A percentile compares a stretch with the other conserved stretches of the same genome.
Conservation (phyloP, 2,329 filamentous ascomycete genomes). For the Paecilomyces dactylethromorphus region DNA sequence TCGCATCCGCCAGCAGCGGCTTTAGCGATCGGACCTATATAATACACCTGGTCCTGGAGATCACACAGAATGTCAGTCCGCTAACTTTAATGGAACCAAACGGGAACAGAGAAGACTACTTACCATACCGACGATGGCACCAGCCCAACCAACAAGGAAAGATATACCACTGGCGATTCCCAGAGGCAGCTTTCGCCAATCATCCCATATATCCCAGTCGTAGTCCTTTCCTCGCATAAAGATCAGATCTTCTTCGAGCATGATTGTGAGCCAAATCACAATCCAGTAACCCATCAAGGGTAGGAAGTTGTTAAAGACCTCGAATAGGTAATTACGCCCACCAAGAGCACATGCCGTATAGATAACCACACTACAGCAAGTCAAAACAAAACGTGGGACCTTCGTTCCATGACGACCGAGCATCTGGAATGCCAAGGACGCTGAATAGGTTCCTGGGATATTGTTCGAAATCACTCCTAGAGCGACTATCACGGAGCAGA, state of each 20-base stretch:
- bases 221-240: slow-evolving; percentile 33
- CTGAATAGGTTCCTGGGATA: slow-evolving; percentile 39
- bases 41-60: slow-evolving; percentile 31
- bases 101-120: not conserved
- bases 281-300: slow-evolving; percentile 44
- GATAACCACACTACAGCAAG: slow-evolving; percentile 33
- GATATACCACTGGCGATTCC: slow-evolving; percentile 33
- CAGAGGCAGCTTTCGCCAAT: slow-evolving; percentile 29
- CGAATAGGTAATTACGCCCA: slow-evolving; percentile 37
- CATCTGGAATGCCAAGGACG: slow-evolving; percentile 39
- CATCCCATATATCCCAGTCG: slow-evolving; percentile 38
- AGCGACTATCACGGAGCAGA: slow-evolving; percentile 38
- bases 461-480: slow-evolving; percentile 40
- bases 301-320: slow-evolving; percentile 40
- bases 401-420: slow-evolving; percentile 30
- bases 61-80: not conserved
- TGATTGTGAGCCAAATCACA: slow-evolving; percentile 36
- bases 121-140: slow-evolving; percentile 36
- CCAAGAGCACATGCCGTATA: slow-evolving; percentile 39
- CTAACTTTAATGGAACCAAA: not conserved
- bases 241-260: slow-evolving; percentile 36
- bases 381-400: slow-evolving; percentile 39
- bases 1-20: not conserved
- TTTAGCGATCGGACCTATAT: slow-evolving; percentile 28
- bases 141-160: slow-evolving; percentile 34